phyloP scores from a whole-genome alignment of 2,329 filamentous ascomycete species.

The Fusarium sp. region DNA sequence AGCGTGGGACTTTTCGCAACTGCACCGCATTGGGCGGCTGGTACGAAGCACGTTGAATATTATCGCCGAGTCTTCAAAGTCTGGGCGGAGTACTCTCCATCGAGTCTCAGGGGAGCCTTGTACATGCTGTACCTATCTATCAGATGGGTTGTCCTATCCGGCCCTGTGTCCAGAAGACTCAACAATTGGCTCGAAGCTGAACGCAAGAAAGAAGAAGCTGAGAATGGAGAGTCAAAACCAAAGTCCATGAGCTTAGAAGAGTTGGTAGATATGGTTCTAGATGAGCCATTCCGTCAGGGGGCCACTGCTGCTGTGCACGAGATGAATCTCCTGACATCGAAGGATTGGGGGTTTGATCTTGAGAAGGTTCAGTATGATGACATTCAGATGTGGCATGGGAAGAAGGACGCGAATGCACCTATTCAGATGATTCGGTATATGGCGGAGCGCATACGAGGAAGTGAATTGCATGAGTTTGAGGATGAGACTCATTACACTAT shows the following conservation, averaged over 20 bases:
- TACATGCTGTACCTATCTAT: not conserved
- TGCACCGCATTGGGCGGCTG: conserved; percentile 49
- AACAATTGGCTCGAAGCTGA: conserved; percentile 22
- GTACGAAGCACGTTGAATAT: conserved; percentile 44
- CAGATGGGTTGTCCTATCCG: conserved; percentile 21
- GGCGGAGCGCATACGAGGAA: conserved; percentile 49
- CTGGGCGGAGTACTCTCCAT: conserved; percentile 40
- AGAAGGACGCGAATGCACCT: conserved; percentile 47
- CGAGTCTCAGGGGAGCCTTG: conserved; percentile 27
- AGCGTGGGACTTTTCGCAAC: conserved; percentile 52
- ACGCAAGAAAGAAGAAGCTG: not conserved
- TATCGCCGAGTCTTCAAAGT: conserved; percentile 32
- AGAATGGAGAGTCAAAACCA: not conserved
- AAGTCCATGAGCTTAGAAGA: conserved; percentile 28
- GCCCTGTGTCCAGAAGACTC: not conserved
- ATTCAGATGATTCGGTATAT: conserved; percentile 50
- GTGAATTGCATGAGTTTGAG: conserved; percentile 47
- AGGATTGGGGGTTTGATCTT: conserved; percentile 46
- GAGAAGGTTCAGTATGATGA: conserved; percentile 43
- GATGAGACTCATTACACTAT: conserved; percentile 49
- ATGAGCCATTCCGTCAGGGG: conserved; percentile 47
- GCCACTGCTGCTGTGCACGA: conserved; percentile 42
- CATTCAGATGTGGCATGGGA: conserved; percentile 49
- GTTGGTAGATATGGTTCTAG: conserved; percentile 44
- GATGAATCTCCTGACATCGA: conserved; percentile 42